Base-by-base conservation (phyloP, 306 rosid genomes). In the Pachyrhizus erosus region DNA sequence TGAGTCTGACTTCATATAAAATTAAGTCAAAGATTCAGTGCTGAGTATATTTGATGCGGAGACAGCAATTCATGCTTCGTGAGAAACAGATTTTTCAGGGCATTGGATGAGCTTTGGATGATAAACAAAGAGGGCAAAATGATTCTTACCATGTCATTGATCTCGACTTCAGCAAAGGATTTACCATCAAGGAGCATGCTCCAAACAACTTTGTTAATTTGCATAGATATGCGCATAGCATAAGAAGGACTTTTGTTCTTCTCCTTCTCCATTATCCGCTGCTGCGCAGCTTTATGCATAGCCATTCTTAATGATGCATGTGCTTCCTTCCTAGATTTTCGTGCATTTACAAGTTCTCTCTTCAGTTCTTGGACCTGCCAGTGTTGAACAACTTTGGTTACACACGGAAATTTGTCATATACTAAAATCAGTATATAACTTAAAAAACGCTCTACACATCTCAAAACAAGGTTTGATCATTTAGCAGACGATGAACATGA, bases 161-260 rank as follows among this genome's bases (percentile, higher is more conserved):
- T 89, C 91, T 96, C 99, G 2, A 87, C 94, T 83, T 92, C 99
- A 10, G 98, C 97, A 88, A 96, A 89, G 72, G 98, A 65, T 96
- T 96, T 96, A 75, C 98, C 98, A 86, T 96, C 98, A 43, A 88
- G 82, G 80, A 96, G 91, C 99, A 96, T 96, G 94, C 94, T 93
- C 99, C 99, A 96, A 82, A 88, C 98, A 67, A 96, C 98, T 85
- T 92, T 96, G 84, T 84, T 80, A 80, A 96, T 96, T 90, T 89
- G 91, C 89, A 92, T 82, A 58, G 92, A 92, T 83, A 96, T 57
- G 24, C 90, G 96, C 97, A 92, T 93, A 34, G 99, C 99, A 87
- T 83, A 85, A 26, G 99, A 91, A 82, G 97, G 97, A 80, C 98
- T 91, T 87, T 90, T 96, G 89, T 91, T 90, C 88, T 92, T 96